Conservation (phyloP, 495 filamentous ascomycete species). For the Cryomyces antarcticus region DNA sequence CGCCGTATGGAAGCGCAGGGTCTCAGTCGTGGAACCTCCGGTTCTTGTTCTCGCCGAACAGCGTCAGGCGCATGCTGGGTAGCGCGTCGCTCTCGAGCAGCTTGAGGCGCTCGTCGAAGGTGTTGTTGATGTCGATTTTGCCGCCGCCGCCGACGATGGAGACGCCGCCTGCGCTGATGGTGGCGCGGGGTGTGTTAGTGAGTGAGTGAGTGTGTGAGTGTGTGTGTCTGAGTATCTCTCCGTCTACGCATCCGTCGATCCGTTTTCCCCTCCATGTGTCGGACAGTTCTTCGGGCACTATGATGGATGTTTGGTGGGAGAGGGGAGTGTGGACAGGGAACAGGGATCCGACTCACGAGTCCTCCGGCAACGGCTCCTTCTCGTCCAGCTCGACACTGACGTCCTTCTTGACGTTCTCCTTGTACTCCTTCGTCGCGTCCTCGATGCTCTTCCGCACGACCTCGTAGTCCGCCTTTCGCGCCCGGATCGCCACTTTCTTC, state of each 20-base stretch:
- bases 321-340: neutral
- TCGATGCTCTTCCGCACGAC: slow-evolving; percentile 52
- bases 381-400: slow-evolving; percentile 56
- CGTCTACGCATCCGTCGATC: too few species aligned
- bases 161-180: slow-evolving; percentile 59
- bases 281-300: too few species aligned
- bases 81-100: slow-evolving; percentile 68
- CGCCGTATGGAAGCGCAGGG: too few species aligned
- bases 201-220: too few species aligned
- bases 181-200: neutral
- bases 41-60: slow-evolving; percentile 87
- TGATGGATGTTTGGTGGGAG: neutral
- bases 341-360: slow-evolving; percentile 42
- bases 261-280: too few species aligned
- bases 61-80: slow-evolving; percentile 58
- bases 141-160: slow-evolving; percentile 60
- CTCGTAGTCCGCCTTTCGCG: slow-evolving; percentile 60
- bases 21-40: slow-evolving; percentile 79
- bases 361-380: slow-evolving; percentile 58
- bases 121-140: slow-evolving; percentile 98
- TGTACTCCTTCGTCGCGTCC: slow-evolving; percentile 59
- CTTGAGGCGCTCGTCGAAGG: slow-evolving; percentile 75
- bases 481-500: slow-evolving; percentile 47
- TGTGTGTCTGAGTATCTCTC: too few species aligned
- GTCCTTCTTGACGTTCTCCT: slow-evolving; percentile 43